These are phyloP conservation scores for Neurospora crassa DNA, from an alignment of 2,329 filamentous ascomycete species.

Conservation along the genomic window DNA sequence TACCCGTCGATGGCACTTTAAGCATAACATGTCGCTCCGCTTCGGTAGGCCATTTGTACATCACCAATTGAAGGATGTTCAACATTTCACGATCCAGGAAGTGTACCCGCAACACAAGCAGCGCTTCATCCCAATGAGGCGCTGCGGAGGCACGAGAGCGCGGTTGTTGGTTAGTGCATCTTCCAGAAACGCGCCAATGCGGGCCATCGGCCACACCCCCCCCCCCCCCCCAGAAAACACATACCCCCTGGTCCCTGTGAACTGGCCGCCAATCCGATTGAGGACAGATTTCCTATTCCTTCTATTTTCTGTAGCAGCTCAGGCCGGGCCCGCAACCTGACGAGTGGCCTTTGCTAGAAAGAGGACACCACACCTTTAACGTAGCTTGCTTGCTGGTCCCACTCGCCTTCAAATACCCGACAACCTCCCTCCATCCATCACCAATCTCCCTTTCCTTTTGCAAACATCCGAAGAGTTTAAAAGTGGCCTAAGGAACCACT, in stretches of 20 bases:
- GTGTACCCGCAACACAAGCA: background rate
- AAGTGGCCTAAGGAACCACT: constrained; percentile 1
- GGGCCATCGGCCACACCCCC: background rate
- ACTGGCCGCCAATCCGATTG: constrained; percentile 16
- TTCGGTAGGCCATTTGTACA: background rate
- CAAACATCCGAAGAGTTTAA: constrained; percentile 1
- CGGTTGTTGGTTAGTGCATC: background rate
- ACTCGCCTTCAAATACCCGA: background rate
- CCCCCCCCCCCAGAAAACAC: background rate
- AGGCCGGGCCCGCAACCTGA: background rate
- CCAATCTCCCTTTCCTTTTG: constrained; percentile 8
- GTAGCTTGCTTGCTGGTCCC: background rate
- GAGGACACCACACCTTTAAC: background rate
- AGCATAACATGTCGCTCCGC: background rate
- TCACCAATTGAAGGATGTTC: background rate
- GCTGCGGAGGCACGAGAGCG: background rate
- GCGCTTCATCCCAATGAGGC: background rate
- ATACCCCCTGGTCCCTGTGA: background rate
- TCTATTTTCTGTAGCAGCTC: background rate
- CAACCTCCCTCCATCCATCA: background rate
- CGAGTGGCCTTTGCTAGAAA: background rate
- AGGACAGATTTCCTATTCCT: constrained; percentile 19
- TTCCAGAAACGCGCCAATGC: background rate
- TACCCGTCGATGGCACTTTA: too few relatives aligned
- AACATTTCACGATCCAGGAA: background rate